A percentile compares a stretch with the other conserved stretches of the same genome.
phyloP scores from a whole-genome alignment of 306 rosid genomes.

The Lathyrus sativus region DNA sequence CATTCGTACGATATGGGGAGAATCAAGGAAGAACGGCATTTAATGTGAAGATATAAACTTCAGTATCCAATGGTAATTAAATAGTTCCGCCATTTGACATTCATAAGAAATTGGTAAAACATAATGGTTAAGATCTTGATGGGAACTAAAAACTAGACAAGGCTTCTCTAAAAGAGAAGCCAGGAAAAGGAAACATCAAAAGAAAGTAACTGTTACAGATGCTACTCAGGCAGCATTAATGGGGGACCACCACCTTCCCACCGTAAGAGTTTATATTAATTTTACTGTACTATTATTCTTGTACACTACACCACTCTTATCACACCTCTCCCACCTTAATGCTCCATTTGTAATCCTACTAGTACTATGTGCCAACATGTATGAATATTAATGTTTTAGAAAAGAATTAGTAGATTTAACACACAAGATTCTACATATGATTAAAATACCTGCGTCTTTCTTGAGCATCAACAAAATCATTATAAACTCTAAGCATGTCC shows the following conservation, averaged over 20 bases:
- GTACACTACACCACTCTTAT: neutral
- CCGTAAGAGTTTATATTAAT: constrained; percentile 18
- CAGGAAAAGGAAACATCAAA: constrained; percentile 4
- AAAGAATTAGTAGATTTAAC: constrained; percentile 22
- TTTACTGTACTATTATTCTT: constrained; percentile 1
- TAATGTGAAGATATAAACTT: constrained; percentile 34
- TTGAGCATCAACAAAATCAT: constrained; percentile 74
- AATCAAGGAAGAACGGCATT: constrained; percentile 22
- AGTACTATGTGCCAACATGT: neutral
- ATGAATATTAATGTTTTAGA: neutral
- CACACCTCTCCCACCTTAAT: neutral
- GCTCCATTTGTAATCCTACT: neutral
- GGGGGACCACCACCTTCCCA: constrained; percentile 24
- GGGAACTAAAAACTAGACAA: constrained; percentile 14
- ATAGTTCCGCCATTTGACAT: constrained; percentile 39
- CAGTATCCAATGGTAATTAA: constrained; percentile 34
- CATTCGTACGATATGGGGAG: constrained; percentile 27
- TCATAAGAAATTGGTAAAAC: constrained; percentile 20
- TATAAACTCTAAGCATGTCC: constrained; percentile 91
- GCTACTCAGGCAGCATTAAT: constrained; percentile 18
- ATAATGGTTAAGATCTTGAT: constrained; percentile 18
- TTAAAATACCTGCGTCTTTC: constrained; percentile 82
- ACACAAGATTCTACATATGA: constrained; percentile 20
- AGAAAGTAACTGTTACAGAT: constrained; percentile 6
- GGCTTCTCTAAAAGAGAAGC: constrained; percentile 9